Base-by-base conservation (phyloP, 2,329 filamentous ascomycete species). In the Fusarium fracticaudum region DNA sequence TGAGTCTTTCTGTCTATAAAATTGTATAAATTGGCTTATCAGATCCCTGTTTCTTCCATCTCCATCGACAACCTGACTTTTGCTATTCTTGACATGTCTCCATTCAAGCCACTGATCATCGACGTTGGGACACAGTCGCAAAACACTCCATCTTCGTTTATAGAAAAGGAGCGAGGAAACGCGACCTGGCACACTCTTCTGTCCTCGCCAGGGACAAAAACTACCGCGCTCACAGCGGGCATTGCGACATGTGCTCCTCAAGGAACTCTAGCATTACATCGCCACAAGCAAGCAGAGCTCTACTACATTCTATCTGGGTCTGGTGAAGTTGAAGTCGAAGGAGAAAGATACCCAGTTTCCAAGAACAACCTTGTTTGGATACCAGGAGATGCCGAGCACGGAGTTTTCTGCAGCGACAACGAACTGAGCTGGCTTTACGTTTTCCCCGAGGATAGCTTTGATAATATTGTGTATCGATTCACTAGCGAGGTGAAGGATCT, bases 281-380 rank as follows among this genome's bases (percentile, higher is more conserved):
- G 70, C 14, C 78, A 79, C 41, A 68, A 67, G 9, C 78, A 79
- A 47, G 65, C 78, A 22, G 78, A 79, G 43, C 64, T 79, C 6
- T 79, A 79, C 50, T 79, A 75, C 57, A 60, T 79, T 8, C 37
- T 79, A 8, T 62, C 54, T 2, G 78, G 78, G 4, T 55, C 55
- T 0, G 78, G 78, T 1, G 59, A 78, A 41, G 69, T 79, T 3
- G 75, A 79, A 44, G 58, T 78, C 5, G 60, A 72, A 3, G 73
- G 76, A 10, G 43, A 61, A 40, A 51, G 73, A 50, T 53, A 61
- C 20, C 33, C 50, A 3, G 75, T 78, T 18, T 55, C 64, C 7
- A 69, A 72, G 8, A 72, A 63, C 8, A 77, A 60, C 15, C 57
- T 78, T 10, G 4, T 78, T 6, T 78, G 76, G 75, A 72, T 78